Evolutionary conservation across 129 eudicot species (phyloP), one percentile per base, ranked within the genome.

Genomic region (Flaveria sonorensis): DNA sequence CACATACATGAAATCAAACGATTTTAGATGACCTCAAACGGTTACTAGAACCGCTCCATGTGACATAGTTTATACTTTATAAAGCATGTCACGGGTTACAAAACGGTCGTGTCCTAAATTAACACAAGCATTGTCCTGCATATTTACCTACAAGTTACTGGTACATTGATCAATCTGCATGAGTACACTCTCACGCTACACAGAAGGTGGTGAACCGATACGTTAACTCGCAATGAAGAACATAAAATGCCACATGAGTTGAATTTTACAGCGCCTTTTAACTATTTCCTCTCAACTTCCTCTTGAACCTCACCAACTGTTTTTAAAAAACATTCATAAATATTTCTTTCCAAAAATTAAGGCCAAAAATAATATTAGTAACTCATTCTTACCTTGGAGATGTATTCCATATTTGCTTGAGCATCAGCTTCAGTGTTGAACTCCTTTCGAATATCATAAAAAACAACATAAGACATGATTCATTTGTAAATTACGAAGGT

Each of bases 401-500:
- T 78, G 79, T 67, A 92, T 69, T n/a, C 88, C 24, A 82, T 84
- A 78, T 91, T 91, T 56, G 97, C 99, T 81, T 95, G 97, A 52
- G 89, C 92, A 81, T 95, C 99, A 24, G 99, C 99, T 59, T 88
- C 97, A 23, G 86, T 73, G 79, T 95, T 95, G 73, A 78, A 85
- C 40, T 89, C 94, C 99, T 95, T 79, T 36, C 40, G 47, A 40
- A 10, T 13, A 19, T 52, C 30, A 39, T 19, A 61, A 69, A 45
- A 53, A 20, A 50, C 3, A 30, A 43, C 45, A 24, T 10, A 62
- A 28, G 56, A 46, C 0, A 13, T 5, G 21, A 28, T 14, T 63
- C 69, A 63, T 63, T 61, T 63, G 46, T 7, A 28, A 32, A 21
- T 6, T 28, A 10, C 28, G 12, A 3, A 56, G 62, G 13, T 56